These are phyloP conservation scores for Coniosporium apollinis DNA, from an alignment of 495 filamentous ascomycete genomes.

Conservation along the genomic window DNA sequence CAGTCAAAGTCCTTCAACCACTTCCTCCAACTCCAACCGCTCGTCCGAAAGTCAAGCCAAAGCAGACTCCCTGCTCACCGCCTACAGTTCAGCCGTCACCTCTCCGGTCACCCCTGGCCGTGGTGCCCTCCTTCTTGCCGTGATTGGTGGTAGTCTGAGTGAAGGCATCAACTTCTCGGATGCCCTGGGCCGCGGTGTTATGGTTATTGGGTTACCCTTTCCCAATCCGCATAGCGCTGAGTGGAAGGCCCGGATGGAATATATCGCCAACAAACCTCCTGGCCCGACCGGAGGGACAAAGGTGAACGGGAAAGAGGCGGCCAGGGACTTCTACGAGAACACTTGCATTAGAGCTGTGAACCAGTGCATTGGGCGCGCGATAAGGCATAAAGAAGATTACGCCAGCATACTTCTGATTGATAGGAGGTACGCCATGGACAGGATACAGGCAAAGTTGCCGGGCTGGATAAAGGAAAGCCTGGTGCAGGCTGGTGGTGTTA, in stretches of 20 bases:
- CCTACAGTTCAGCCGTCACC: slow-evolving; percentile 52
- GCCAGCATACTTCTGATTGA: slow-evolving; percentile 81
- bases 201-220: slow-evolving; percentile 83
- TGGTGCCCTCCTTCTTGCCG: slow-evolving; percentile 74
- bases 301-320: slow-evolving; percentile 42
- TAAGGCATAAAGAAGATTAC: slow-evolving; percentile 75
- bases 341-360: slow-evolving; percentile 94
- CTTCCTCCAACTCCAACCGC: neutral
- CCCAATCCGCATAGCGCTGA: slow-evolving; percentile 79
- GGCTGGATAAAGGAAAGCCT: slow-evolving; percentile 66
- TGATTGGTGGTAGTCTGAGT: slow-evolving; percentile 88
- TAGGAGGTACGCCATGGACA: slow-evolving; percentile 47
- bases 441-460: slow-evolving; percentile 65
- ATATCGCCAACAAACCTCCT: slow-evolving; percentile 54
- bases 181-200: slow-evolving; percentile 67
- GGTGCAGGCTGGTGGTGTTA: slow-evolving; percentile 28
- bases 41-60: slow-evolving; percentile 37
- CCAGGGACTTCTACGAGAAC: slow-evolving; percentile 82
- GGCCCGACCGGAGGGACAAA: slow-evolving; percentile 14
- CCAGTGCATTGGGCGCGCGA: slow-evolving; percentile 85
- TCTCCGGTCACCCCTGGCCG: slow-evolving; percentile 26
- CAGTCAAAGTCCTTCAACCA: no score
- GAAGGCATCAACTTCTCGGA: slow-evolving; percentile 99
- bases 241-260: slow-evolving; percentile 81
- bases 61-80: slow-evolving; percentile 47